Evolutionary conservation across 148 eudicot species (phyloP).

Genomic region (Beta vulgaris): DNA sequence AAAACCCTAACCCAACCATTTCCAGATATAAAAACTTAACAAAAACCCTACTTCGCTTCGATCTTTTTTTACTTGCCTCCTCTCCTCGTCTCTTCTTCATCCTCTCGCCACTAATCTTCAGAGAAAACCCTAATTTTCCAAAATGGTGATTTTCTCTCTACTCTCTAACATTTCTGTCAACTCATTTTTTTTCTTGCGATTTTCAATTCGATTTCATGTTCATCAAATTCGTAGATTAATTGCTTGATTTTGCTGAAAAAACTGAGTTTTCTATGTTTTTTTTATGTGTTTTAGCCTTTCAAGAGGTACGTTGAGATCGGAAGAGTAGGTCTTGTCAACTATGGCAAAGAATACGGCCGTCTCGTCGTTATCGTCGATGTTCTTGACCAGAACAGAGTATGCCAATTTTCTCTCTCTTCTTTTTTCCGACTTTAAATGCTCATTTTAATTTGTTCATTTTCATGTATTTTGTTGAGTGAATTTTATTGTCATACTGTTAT

Average conservation of each 20-base stretch:
- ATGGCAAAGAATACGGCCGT: slow-evolving; percentile 47
- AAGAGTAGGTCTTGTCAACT: slow-evolving; percentile 46
- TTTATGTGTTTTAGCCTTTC: slow-evolving; percentile 41
- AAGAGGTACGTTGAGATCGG: slow-evolving; percentile 57
- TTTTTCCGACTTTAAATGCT: no score
- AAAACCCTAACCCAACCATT: no score
- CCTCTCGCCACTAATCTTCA: not conserved
- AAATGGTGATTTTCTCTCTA: slow-evolving; percentile 20
- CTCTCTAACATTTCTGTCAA: not conserved
- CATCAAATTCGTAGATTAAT: no score
- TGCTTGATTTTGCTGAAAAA: no score
- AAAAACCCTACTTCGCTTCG: slow-evolving; percentile 26
- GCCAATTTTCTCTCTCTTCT: not conserved
- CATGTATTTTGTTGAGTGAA: not conserved
- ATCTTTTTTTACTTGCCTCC: not conserved
- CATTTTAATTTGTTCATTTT: not conserved
- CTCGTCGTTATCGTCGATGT: slow-evolving; percentile 54
- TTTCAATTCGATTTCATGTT: slow-evolving; percentile 1
- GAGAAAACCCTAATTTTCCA: slow-evolving; percentile 3
- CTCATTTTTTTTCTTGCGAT: not conserved
- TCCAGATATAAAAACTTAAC: not conserved
- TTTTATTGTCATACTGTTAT: no score
- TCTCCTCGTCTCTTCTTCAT: not conserved
- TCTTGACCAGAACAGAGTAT: slow-evolving; percentile 50
- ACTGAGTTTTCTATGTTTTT: no score